Evolutionary conservation across 805 yeast genomes (phyloP), one percentile per base, ranked within the genome.

Genomic region (Nakazawaea ambrosiae): DNA sequence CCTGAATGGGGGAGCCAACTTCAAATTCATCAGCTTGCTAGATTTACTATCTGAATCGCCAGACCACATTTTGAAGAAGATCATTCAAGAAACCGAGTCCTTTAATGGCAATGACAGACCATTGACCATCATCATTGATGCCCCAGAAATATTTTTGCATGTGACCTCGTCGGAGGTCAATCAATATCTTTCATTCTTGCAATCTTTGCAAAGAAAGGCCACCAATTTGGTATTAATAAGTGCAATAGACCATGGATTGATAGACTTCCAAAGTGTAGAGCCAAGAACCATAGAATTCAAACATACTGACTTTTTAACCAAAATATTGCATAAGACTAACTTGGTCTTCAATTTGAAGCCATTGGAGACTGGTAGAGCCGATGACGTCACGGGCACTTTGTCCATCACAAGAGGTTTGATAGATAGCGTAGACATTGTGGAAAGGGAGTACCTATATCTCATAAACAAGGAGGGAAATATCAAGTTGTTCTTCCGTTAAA

Each of bases 301-400:
- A 42, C 62, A 65, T 15, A 54, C 74, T 0, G 73, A 70, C 27
- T 70, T 77, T 45, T 50, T 74, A 18, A 55, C 63, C 2, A 68
- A 68, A 39, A 43, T 76, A 17, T 52, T 70, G 16, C 76, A 77
- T 47, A 66, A 70, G 39, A 63, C 84, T 0, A 63, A 66, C 23
- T 43, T 76, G 29, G 63, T 75, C 27, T 45, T 86, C n/a, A 63
- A 69, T 16, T 51, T 86, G 25, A 70, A 73, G 48, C 88, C 95
- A 1, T 60, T 87, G 42, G 65, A 72, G 3, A 85, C 95, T 0
- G 95, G 95, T 0, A 66, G 86, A 47, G 95, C 96, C 0, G 74
- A 72, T 31, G 96, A 87, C 52, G 72, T 84, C 2, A 81, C 95
- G 0, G 96, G 96, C 1, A 66, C 79, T 4, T 51, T 87, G 28